These are phyloP conservation scores for Breynia disticha DNA, from an alignment of 441 rosid species.

Conservation along the genomic window DNA sequence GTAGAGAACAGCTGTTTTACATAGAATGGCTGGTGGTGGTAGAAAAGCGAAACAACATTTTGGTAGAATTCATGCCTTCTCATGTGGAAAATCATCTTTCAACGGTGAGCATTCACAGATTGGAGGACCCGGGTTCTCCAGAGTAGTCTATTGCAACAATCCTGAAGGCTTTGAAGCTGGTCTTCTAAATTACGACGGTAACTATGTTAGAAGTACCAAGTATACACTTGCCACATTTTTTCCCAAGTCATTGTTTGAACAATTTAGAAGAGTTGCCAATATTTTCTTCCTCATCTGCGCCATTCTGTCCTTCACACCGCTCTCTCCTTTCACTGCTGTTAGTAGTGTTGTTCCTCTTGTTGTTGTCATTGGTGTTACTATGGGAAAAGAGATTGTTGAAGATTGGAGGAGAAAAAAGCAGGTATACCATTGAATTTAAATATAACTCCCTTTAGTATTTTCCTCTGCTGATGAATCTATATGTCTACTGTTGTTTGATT, in stretches of 20 bases:
- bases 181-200: conserved; percentile 47
- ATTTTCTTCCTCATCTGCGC: conserved; percentile 69
- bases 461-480: background rate
- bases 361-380: conserved; percentile 77
- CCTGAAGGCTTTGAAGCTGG: conserved; percentile 59
- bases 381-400: conserved; percentile 87
- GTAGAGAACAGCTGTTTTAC: too few species aligned
- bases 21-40: too few species aligned
- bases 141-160: conserved; percentile 82
- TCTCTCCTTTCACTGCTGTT: conserved; percentile 68
- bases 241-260: conserved; percentile 98
- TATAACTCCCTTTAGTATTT: too few species aligned
- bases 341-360: conserved; percentile 73
- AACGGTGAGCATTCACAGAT: conserved; percentile 41
- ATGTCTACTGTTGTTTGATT: too few species aligned
- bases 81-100: conserved; percentile 34
- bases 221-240: conserved; percentile 69
- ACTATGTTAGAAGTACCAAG: conserved; percentile 86
- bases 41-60: too few species aligned
- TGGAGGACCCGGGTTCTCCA: conserved; percentile 62
- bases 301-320: conserved; percentile 63
- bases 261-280: conserved; percentile 95
- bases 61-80: conserved; percentile 45
- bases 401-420: conserved; percentile 79
- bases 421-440: too few species aligned